These are phyloP conservation scores for Cerioporus squamosus DNA, from an alignment of 1,284 basidiomycete genomes.

Conservation along the genomic window DNA sequence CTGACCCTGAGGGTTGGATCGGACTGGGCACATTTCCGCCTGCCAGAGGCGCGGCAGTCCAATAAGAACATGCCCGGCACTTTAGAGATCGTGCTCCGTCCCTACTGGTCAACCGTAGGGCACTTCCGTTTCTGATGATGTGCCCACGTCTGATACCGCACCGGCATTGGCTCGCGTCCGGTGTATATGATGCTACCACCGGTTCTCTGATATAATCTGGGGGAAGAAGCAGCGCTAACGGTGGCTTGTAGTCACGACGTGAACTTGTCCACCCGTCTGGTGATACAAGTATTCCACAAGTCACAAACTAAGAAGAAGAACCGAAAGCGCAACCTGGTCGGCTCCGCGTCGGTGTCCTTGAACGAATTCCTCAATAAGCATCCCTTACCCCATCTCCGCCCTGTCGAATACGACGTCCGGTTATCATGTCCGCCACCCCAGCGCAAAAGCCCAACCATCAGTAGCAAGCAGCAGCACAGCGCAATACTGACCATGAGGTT, in stretches of 20 bases:
- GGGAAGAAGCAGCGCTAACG: too few species aligned
- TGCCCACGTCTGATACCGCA: too few species aligned
- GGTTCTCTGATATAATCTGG: too few species aligned
- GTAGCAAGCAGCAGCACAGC: slow-evolving; percentile 28
- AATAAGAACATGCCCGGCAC: too few species aligned
- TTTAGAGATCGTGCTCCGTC: too few species aligned
- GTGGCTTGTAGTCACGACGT: slow-evolving; percentile 29
- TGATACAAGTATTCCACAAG: slow-evolving; percentile 56
- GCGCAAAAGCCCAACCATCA: slow-evolving; percentile 31
- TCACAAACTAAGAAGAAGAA: slow-evolving; percentile 59
- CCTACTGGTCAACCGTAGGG: too few species aligned
- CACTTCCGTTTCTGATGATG: too few species aligned
- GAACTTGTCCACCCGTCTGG: slow-evolving; percentile 44
- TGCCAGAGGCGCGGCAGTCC: too few species aligned
- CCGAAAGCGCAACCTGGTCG: slow-evolving; percentile 57
- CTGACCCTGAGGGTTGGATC: too few species aligned
- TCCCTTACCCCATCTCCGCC: slow-evolving; percentile 14
- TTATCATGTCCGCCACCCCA: slow-evolving; percentile 33
- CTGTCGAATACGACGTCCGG: slow-evolving; percentile 33
- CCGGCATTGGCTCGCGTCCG: too few species aligned
- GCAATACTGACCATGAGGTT: slow-evolving; percentile 34
- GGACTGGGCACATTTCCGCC: too few species aligned
- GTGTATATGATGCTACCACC: too few species aligned
- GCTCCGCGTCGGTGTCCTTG: slow-evolving; percentile 49
- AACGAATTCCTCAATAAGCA: slow-evolving; percentile 55